Percentiles rank a stretch among this genome's conserved stretches.
These are phyloP conservation scores for Pisolithus tinctorius DNA, from an alignment of 768 basidiomycete species.

Conservation along the genomic window DNA sequence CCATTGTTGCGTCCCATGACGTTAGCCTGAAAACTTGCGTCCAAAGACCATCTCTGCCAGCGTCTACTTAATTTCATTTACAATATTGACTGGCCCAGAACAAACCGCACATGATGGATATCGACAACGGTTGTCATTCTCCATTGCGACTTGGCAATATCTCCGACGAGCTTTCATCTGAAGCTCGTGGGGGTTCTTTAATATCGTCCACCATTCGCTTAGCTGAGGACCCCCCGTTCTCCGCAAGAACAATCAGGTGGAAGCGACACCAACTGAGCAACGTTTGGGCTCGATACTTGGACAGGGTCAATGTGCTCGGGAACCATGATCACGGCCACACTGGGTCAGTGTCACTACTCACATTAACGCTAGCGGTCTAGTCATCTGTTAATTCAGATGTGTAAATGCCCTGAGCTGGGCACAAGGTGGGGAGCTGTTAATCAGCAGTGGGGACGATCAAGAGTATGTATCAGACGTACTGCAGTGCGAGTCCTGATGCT, in stretches of 20 bases:
- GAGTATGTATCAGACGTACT: constrained; percentile 37
- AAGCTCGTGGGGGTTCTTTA: neutral
- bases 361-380: neutral
- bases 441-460: constrained; percentile 71
- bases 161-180: neutral
- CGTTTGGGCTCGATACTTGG: constrained; percentile 32
- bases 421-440: constrained; percentile 51
- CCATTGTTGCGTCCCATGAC: too few relatives aligned
- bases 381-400: constrained; percentile 44
- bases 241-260: constrained; percentile 18
- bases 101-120: neutral
- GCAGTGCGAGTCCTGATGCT: neutral
- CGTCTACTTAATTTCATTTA: neutral
- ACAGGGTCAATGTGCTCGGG: constrained; percentile 73
- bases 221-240: constrained; percentile 11
- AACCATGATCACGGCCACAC: constrained; percentile 54
- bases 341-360: constrained; percentile 41
- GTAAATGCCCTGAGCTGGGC: constrained; percentile 78
- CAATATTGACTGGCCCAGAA: neutral
- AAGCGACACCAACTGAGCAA: constrained; percentile 17
- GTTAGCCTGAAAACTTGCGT: too few relatives aligned
- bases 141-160: constrained; percentile 10
- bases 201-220: neutral
- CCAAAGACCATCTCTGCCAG: too few relatives aligned
- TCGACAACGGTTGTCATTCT: neutral